These are phyloP conservation scores for Venturia oleaginea DNA, from an alignment of 2,329 filamentous ascomycete genomes.

Conservation along the genomic window DNA sequence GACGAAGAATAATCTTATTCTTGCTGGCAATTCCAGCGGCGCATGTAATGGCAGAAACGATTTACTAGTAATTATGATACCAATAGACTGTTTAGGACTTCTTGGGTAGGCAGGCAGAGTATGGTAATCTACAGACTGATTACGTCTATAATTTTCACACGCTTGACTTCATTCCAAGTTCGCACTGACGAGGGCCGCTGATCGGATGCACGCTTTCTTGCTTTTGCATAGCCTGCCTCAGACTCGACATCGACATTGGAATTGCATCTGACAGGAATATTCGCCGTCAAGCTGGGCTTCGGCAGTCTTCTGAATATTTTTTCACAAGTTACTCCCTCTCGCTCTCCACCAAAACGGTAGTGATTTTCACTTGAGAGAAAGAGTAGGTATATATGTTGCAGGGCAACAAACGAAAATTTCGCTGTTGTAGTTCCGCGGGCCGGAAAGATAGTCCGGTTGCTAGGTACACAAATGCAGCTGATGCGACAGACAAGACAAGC, in stretches of 20 bases:
- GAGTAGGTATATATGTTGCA: too few species aligned
- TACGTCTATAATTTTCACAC: background rate
- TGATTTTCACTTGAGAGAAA: too few species aligned
- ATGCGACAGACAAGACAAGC: background rate
- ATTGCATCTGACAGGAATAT: too few species aligned
- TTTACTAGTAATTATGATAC: background rate
- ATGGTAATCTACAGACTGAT: background rate
- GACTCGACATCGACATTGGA: too few species aligned
- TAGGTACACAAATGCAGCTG: background rate
- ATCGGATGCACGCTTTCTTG: too few species aligned
- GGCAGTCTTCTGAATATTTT: too few species aligned
- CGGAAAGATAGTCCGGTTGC: background rate
- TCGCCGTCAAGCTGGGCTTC: too few species aligned
- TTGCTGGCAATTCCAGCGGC: background rate
- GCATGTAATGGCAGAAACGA: background rate
- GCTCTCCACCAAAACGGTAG: too few species aligned
- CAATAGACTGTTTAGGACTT: background rate
- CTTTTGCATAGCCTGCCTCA: too few species aligned
- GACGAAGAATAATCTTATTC: slow-evolving; percentile 34
- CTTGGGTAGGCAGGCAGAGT: background rate
- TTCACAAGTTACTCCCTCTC: too few species aligned
- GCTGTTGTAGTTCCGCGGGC: background rate
- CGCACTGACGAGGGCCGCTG: background rate
- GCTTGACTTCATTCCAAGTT: background rate
- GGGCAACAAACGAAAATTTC: background rate